Base-by-base conservation (phyloP, 805 yeast genomes). In the Lachancea kluyveri region DNA sequence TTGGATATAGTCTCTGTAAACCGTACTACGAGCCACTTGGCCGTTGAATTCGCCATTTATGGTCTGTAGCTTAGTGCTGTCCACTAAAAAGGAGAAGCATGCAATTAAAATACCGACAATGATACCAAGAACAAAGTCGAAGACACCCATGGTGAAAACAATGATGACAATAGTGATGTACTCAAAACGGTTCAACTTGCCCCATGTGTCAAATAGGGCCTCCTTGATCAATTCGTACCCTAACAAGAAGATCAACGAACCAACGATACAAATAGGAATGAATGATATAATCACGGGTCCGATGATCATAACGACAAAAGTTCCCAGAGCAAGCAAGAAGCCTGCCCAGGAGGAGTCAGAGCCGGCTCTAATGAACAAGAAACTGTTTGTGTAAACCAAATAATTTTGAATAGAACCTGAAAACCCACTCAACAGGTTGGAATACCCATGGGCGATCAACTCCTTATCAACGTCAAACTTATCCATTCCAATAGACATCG, bases 231-330 rank as follows among this genome's bases (percentile, higher is more conserved):
- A 64, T 54, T 92, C 98, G 52, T 90, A 83, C 2, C 98, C 98
- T 29, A 92, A 66, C 36, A 92, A 61, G 57, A 82, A 92, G 42
- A 92, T 92, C 37, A 92, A 70, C 0, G 96, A 75, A 0, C 96
- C 97, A 16, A 92, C 98, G 23, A 92, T 96, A 62, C 95, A 83
- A 10, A 92, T 85, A 0, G 98, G 98, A 29, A 92, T 92, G 51
- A 65, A 85, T 0, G 96, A 95, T 50, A 92, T 85, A n/a, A 90
- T 78, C 1, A 72, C 82, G 0, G 97, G 96, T 0, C 98, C 98
- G 6, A 78, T 73, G 17, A 82, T 49, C 94, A 92, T 82, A 7
- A 92, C 78, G 2, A 69, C 70, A 13, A 72, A 72, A 0, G 98
- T 92, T 2, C 88, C 90, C 4, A 72, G 44, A 0, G 96, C 95